Base-by-base conservation (phyloP, 1,284 basidiomycete species). In the Ganoderma lucidum region DNA sequence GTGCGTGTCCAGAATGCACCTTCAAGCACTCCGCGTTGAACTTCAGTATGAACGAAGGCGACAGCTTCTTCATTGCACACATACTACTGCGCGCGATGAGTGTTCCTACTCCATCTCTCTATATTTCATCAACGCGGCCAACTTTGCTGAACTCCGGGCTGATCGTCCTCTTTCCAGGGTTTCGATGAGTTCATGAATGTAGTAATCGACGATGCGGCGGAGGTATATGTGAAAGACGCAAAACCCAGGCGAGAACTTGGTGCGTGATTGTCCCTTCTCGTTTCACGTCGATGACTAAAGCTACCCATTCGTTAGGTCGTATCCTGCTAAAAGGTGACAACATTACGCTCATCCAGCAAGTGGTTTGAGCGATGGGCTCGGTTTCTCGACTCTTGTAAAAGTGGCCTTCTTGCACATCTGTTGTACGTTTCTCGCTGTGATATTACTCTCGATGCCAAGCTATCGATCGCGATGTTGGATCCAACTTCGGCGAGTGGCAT, bases 101-200 rank as follows among this genome's bases (percentile, higher is more conserved):
- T 71, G 68, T 62, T 55, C 55, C n/a, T 61, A n/a, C 53, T 28
- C 63, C 2, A 41, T 28, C 30, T 58, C 44, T 48, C n/a, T 48
- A 14, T 65, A 59, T 62, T 41, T 42, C 45, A 42, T 39, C 39
- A 14, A 39, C 6, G 10, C 23, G 28, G 23, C 14, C 17, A 23
- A 8, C 14, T 3, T 61, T 14, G 59, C 9, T 39, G 14, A 44
- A 61, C 10, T 2, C 23, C 0, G 28, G n/a, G 53, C 63, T 64
- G 41, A 64, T 28, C 12, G 39, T 2, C 6, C 44, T 58, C 23
- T 12, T 44, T 30, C 6, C 80, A 98, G 97, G 98, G 98, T 30
- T 99, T 99, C 78, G 98, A 99, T 81, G 98, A 99, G 82, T 99
- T 99, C 83, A 99, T 99, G 98, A 99, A 99, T 80, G 85, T 99